Base-by-base conservation (phyloP, 257 asterid genomes). In the Solanum dulcamara region DNA sequence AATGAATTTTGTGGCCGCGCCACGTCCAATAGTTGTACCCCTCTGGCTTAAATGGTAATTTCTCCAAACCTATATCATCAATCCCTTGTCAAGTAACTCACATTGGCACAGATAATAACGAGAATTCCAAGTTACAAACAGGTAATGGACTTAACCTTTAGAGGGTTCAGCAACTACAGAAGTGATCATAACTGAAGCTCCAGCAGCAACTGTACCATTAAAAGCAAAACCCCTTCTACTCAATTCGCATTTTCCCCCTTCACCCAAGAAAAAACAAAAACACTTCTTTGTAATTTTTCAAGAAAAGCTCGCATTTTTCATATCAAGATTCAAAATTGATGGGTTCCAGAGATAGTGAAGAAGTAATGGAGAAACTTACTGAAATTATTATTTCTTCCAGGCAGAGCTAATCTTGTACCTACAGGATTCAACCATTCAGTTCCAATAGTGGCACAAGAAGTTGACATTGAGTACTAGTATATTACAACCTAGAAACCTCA, bases 11-110 rank as follows among this genome's bases (percentile, higher is more conserved):
- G 30, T 92, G 87, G 81, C 92, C 99, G 85, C 88, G 85, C 99
- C 99, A 96, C 0, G 89, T 93, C 98, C 99, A 96, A 74, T 85
- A 94, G 81, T 93, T 95, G 86, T 94, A 95, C 17, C 99, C 99
- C 81, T 94, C 98, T 24, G 94, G 89, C 91, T 94, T 94, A 87
- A 87, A 94, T 62, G 93, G 90, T 18, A 96, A 87, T 84, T 88
- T 90, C 87, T 93, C 98, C 95, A 93, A 71, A 33, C 94, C 99
- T 96, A 85, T 33, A 66, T 17, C 32, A 75, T n/a, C 74, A 12
- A 81, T 33, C 59, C 60, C n/a, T 77, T 8, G 62, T 66, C 12
- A 87, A 87, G 33, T 66, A 88, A 66, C 46, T 6, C 64, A 83
- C 32, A 42, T n/a, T 14, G 1, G 28, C 75, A 62, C n/a, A 24